phyloP scores from a whole-genome alignment of 352 stramenopile species.

The Halophytophthora batemanensis region DNA sequence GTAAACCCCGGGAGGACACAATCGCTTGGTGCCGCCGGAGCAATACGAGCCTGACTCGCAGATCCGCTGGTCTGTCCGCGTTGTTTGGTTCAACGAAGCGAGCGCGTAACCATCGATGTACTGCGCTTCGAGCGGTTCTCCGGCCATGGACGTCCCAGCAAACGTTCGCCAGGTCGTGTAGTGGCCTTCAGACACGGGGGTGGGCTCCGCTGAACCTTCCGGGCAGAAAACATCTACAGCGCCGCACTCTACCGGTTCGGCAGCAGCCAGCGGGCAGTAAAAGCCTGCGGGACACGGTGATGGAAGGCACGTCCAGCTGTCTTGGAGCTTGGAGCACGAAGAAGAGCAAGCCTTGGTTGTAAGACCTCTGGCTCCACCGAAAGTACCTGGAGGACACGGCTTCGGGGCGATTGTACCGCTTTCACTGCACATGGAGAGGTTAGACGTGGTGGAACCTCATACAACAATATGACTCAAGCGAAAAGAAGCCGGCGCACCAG shows the following conservation, averaged over 20 bases:
- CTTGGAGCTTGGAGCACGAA: slow-evolving; percentile 25
- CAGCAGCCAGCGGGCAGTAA: slow-evolving; percentile 50
- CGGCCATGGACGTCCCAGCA: slow-evolving; percentile 3
- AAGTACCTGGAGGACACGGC: slow-evolving; percentile 45
- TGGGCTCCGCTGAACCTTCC: slow-evolving; percentile 39
- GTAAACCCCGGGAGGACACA: slow-evolving; percentile 50
- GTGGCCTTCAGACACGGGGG: slow-evolving; percentile 32
- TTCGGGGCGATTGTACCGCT: slow-evolving; percentile 33
- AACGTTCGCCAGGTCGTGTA: slow-evolving; percentile 53
- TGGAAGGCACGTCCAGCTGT: slow-evolving; percentile 27
- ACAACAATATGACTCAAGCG: neutral
- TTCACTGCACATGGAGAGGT: slow-evolving; percentile 17
- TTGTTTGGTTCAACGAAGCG: slow-evolving; percentile 35
- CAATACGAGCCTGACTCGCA: slow-evolving; percentile 68
- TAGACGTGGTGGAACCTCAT: neutral
- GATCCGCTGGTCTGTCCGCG: slow-evolving; percentile 32
- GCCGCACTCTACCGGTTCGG: slow-evolving; percentile 34
- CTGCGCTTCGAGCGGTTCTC: slow-evolving; percentile 21
- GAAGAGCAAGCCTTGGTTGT: slow-evolving; percentile 44
- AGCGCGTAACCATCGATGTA: slow-evolving; percentile 43
- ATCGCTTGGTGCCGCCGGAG: slow-evolving; percentile 40
- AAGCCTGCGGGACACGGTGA: slow-evolving; percentile 52
- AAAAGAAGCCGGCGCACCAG: slow-evolving; percentile 32
- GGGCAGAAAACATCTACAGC: slow-evolving; percentile 41
- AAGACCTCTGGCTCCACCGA: slow-evolving; percentile 33